A percentile compares a stretch with the other conserved stretches of the same genome.
phyloP scores from a whole-genome alignment of 2,329 filamentous ascomycete genomes.

The Beauveria sp. region DNA sequence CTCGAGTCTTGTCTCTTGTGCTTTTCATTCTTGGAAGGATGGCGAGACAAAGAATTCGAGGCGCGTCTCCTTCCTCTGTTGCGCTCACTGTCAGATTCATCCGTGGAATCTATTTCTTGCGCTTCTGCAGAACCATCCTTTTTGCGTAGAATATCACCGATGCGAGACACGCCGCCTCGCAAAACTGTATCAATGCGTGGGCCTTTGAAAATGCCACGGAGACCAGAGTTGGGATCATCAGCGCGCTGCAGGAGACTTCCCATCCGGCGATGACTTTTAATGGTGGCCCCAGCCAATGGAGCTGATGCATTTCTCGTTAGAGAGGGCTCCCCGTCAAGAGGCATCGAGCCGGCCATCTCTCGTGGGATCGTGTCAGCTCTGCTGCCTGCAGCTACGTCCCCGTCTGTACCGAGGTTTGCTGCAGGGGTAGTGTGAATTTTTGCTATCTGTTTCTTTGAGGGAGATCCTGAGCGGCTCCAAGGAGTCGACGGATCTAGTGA shows the following conservation, averaged over 20 bases:
- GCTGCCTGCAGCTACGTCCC: neutral
- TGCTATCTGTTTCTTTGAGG: conserved; percentile 32
- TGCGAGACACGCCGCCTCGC: conserved; percentile 47
- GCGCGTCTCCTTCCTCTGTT: conserved; percentile 31
- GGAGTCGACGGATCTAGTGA: conserved; percentile 57
- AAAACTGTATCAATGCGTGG: conserved; percentile 67
- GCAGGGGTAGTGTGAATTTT: neutral
- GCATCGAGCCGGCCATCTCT: conserved; percentile 14
- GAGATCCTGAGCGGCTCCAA: conserved; percentile 56
- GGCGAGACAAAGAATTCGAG: conserved; percentile 28
- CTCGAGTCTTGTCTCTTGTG: conserved; percentile 27
- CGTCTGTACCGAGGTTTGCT: neutral
- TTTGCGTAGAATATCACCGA: conserved; percentile 51
- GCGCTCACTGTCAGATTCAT: conserved; percentile 42
- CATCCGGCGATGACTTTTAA: conserved; percentile 40
- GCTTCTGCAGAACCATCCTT: conserved; percentile 34
- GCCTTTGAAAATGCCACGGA: conserved; percentile 69
- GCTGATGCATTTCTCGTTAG: conserved; percentile 24
- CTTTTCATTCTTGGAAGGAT: conserved; percentile 24
- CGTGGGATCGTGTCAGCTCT: neutral
- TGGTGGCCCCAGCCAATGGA: conserved; percentile 36
- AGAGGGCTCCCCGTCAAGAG: conserved; percentile 9
- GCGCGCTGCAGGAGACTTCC: conserved; percentile 39
- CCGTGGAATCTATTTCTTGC: conserved; percentile 34
- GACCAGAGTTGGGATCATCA: conserved; percentile 24